A percentile compares a stretch with the other conserved stretches of the same genome.
These are phyloP conservation scores for Paratinospora sagittata DNA, from an alignment of 164 flowering plant genomes.

Conservation along the genomic window DNA sequence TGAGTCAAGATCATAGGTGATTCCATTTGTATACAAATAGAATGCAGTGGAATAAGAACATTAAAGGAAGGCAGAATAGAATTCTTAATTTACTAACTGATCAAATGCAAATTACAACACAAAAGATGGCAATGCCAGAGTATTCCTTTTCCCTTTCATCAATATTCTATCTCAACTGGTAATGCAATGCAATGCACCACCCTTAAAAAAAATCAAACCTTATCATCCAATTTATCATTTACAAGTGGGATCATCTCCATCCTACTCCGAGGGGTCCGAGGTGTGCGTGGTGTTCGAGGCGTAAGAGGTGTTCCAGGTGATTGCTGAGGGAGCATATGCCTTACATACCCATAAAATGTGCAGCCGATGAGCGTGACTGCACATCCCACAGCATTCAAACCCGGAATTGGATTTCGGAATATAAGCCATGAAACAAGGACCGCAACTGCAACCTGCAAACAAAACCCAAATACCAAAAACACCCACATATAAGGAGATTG, in stretches of 20 bases:
- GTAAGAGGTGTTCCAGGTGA: slow-evolving; percentile 67
- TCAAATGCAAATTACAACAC: slow-evolving; percentile 1
- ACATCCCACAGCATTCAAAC: slow-evolving; percentile 84
- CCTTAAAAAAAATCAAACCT: slow-evolving; percentile 33
- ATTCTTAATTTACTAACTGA: neutral
- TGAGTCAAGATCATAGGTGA: no score
- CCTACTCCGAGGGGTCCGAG: slow-evolving; percentile 54
- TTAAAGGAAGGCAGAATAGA: neutral
- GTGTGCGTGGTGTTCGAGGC: slow-evolving; percentile 54
- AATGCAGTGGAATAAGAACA: neutral
- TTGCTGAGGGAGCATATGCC: slow-evolving; percentile 78
- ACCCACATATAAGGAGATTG: neutral
- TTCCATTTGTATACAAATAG: neutral
- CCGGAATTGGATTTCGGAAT: slow-evolving; percentile 78
- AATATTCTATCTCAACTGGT: neutral
- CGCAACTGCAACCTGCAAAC: slow-evolving; percentile 86
- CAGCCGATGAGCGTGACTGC: slow-evolving; percentile 82
- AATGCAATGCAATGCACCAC: neutral
- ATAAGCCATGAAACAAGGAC: slow-evolving; percentile 86
- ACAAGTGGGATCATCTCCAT: slow-evolving; percentile 78
- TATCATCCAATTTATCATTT: slow-evolving; percentile 82
- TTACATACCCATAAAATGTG: slow-evolving; percentile 94
- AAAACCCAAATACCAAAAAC: neutral
- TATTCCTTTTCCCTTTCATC: neutral
- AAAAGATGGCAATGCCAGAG: neutral